A percentile compares a stretch with the other conserved stretches of the same genome.
phyloP scores from a whole-genome alignment of 331 rosid species.

The Quercus phellos region DNA sequence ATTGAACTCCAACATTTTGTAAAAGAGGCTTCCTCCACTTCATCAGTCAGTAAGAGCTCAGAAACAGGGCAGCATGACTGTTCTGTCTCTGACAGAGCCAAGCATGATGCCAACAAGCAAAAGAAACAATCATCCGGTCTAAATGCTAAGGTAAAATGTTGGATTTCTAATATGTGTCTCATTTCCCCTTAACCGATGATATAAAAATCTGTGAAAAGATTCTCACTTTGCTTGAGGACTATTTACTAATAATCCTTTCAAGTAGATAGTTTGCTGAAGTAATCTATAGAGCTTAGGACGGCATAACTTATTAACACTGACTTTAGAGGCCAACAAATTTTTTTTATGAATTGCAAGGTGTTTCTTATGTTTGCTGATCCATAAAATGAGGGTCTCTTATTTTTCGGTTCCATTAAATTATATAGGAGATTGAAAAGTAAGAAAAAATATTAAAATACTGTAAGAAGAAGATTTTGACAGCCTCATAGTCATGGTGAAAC shows the following conservation, averaged over 20 bases:
- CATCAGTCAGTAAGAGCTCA: not conserved
- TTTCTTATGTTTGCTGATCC: not conserved
- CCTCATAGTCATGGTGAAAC: not conserved
- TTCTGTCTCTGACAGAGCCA: slow-evolving; percentile 2
- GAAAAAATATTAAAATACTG: not conserved
- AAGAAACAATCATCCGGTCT: not conserved
- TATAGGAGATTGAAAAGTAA: not conserved
- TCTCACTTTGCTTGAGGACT: not conserved
- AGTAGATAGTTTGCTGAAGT: not conserved
- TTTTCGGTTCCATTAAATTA: not conserved
- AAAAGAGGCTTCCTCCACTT: not conserved
- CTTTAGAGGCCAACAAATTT: not conserved
- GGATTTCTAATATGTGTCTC: not conserved
- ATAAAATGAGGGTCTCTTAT: not conserved
- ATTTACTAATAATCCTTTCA: not conserved
- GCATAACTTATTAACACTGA: not conserved
- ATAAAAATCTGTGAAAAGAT: not conserved
- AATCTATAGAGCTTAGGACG: not conserved
- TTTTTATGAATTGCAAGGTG: not conserved
- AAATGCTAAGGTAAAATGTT: slow-evolving; percentile 19
- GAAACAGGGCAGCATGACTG: slow-evolving; percentile 3
- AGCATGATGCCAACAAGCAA: slow-evolving; percentile 3
- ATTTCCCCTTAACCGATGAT: not conserved
- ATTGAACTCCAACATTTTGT: not conserved
- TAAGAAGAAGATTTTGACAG: not conserved